These are phyloP conservation scores for Crithidia sp. DNA, from an alignment of 208 protist genomes.

Conservation along the genomic window DNA sequence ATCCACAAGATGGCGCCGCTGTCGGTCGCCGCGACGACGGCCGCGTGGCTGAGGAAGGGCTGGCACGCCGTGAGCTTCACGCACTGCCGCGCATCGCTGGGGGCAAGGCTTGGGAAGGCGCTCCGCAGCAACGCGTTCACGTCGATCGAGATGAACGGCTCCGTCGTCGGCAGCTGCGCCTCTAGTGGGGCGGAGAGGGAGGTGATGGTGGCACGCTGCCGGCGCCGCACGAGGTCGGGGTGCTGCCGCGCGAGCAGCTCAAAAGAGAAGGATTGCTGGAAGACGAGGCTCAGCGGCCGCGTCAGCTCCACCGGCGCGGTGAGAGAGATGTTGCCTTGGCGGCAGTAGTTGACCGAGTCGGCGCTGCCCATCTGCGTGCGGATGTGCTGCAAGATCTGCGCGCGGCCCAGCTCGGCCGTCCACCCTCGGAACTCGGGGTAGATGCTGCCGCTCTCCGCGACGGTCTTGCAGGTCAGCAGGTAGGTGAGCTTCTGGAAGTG, in stretches of 20 bases:
- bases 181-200: conserved; percentile 50
- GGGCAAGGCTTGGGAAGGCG: conserved; percentile 17
- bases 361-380: conserved; percentile 47
- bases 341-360: conserved; percentile 61
- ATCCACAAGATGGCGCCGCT: conserved; percentile 72
- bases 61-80: conserved; percentile 66
- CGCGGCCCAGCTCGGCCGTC: conserved; percentile 67
- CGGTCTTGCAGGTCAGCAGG: conserved; percentile 80
- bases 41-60: conserved; percentile 64
- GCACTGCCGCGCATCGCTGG: conserved; percentile 26
- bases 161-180: conserved; percentile 59
- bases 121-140: conserved; percentile 42
- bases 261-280: conserved; percentile 70
- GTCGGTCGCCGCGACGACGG: conserved; percentile 63
- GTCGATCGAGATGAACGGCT: conserved; percentile 63
- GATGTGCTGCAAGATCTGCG: conserved; percentile 70
- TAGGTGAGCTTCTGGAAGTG: conserved; percentile 85
- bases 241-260: conserved; percentile 51
- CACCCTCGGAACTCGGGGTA: conserved; percentile 83
- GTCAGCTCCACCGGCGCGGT: conserved; percentile 22
- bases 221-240: conserved; percentile 31
- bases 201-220: conserved; percentile 29
- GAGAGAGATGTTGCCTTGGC: conserved; percentile 50
- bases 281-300: conserved; percentile 47
- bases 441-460: conserved; percentile 58